phyloP scores from a whole-genome alignment of 495 filamentous ascomycete species.

The Articulospora tetracladia region DNA sequence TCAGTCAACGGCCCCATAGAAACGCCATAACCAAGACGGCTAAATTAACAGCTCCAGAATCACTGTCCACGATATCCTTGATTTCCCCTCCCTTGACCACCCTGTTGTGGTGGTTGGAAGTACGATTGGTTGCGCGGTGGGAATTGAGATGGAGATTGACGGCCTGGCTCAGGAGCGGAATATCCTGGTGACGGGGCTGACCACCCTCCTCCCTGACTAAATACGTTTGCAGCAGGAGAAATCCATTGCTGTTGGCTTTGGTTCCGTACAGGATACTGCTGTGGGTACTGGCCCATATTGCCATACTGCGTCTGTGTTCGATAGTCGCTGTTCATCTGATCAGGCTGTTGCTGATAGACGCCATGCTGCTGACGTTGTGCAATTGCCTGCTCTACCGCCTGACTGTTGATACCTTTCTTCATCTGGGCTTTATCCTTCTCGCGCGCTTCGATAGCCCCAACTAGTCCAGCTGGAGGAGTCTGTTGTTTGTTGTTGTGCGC shows the following conservation, averaged over 20 bases:
- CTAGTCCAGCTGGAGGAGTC: slow-evolving; percentile 53
- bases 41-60: neutral
- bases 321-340: neutral
- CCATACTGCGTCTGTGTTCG: slow-evolving; percentile 4
- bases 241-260: slow-evolving; percentile 11
- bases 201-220: slow-evolving; percentile 24
- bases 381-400: slow-evolving; percentile 68
- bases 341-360: slow-evolving; percentile 11
- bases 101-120: slow-evolving; percentile 14
- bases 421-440: slow-evolving; percentile 72
- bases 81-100: slow-evolving; percentile 17
- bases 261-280: slow-evolving; percentile 11
- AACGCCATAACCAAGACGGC: neutral
- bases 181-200: slow-evolving; percentile 7
- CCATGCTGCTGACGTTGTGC: slow-evolving; percentile 23
- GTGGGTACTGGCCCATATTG: slow-evolving; percentile 14
- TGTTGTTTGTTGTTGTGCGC: slow-evolving; percentile 42
- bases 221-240: slow-evolving; percentile 23
- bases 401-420: slow-evolving; percentile 64
- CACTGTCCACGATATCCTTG: slow-evolving; percentile 9
- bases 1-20: no score
- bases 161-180: slow-evolving; percentile 6
- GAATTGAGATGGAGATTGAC: slow-evolving; percentile 11
- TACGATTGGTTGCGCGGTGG: slow-evolving; percentile 17
- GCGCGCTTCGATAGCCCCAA: slow-evolving; percentile 72